Conservation (phyloP, 2,329 filamentous ascomycete genomes). For the Aspergillus jensenii region DNA sequence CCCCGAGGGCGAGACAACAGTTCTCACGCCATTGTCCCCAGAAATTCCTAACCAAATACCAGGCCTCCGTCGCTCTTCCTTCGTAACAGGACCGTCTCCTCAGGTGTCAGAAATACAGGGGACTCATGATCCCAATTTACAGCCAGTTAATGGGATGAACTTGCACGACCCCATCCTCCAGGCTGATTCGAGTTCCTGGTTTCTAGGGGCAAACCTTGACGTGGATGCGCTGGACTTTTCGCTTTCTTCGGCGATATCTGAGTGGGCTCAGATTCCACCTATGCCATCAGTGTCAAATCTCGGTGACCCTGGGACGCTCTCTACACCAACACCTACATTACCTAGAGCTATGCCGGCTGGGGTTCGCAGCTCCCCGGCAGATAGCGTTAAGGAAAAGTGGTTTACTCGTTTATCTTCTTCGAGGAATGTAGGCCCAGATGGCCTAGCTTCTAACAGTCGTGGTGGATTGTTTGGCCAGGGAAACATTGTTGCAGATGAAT, state of each 20-base stretch:
- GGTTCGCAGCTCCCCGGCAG: no score
- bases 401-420: no score
- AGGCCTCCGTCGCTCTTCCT: not conserved
- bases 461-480: not conserved
- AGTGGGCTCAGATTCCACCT: no score
- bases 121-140: not conserved
- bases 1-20: not conserved
- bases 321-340: no score
- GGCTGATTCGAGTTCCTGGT: slow-evolving; percentile 15
- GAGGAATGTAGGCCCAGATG: no score
- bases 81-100: not conserved
- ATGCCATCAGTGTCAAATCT: no score
- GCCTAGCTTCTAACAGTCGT: no score
- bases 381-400: no score
- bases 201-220: slow-evolving; percentile 18
- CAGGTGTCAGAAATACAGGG: not conserved
- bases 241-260: no score
- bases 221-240: slow-evolving; percentile 13
- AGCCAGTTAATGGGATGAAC: not conserved
- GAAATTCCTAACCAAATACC: not conserved
- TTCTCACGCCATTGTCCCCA: not conserved
- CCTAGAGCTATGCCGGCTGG: no score
- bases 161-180: slow-evolving; percentile 4
- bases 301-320: no score
- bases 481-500: slow-evolving; percentile 7